Evolutionary conservation across 2,329 filamentous ascomycete genomes (phyloP).

Genomic region (Paracorniculantispora psalliotae): DNA sequence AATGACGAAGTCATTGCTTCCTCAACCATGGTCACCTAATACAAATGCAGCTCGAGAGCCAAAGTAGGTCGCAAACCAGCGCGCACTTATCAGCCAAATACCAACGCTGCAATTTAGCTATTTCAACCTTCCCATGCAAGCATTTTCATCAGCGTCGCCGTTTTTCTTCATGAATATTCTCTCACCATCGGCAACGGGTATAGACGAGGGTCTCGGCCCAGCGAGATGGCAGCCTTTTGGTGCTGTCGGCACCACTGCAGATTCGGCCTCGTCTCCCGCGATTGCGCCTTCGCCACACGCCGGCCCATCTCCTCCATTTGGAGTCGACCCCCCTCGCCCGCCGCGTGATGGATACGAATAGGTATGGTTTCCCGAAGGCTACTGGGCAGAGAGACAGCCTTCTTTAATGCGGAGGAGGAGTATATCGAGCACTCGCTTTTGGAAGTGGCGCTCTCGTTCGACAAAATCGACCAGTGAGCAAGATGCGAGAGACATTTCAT

Average conservation of each 20-base stretch:
- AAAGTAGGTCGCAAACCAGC: background rate
- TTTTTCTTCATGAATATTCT: slow-evolving; percentile 18
- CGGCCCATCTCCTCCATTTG: slow-evolving; percentile 18
- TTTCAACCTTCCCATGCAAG: slow-evolving; percentile 25
- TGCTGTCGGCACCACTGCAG: background rate
- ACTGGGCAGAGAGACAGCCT: slow-evolving; percentile 55
- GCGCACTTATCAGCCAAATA: background rate
- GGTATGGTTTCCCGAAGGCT: slow-evolving; percentile 60
- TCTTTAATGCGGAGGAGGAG: slow-evolving; percentile 25
- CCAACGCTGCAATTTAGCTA: slow-evolving; percentile 22
- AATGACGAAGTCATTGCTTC: slow-evolving; percentile 9
- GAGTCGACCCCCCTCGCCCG: slow-evolving; percentile 51
- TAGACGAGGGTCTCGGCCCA: background rate
- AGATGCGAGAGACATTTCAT: slow-evolving; percentile 19
- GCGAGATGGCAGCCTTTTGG: background rate
- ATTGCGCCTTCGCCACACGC: background rate
- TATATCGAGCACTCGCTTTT: slow-evolving; percentile 30
- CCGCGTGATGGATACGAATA: slow-evolving; percentile 52
- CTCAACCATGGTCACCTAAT: slow-evolving; percentile 11
- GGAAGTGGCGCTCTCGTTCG: slow-evolving; percentile 38
- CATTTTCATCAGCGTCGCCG: slow-evolving; percentile 14
- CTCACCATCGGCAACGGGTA: slow-evolving; percentile 4
- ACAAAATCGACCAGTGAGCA: slow-evolving; percentile 32
- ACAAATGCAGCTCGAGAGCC: background rate
- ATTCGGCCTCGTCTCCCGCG: background rate